Evolutionary conservation across 2,329 filamentous ascomycete species (phyloP).

Genomic region (Cryoendolithus antarcticus): DNA sequence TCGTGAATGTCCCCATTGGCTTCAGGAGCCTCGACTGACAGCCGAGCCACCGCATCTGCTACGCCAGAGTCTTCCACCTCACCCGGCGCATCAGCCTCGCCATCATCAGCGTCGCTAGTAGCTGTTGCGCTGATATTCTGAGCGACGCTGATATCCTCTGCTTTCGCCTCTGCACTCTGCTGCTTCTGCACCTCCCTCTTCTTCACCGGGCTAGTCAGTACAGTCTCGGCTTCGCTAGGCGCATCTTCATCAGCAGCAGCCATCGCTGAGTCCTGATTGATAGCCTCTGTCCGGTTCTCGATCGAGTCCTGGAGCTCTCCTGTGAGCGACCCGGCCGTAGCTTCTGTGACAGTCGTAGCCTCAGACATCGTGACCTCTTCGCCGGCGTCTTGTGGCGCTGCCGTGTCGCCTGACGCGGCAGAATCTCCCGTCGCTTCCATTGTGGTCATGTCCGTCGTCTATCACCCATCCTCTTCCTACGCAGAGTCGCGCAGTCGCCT

Average conservation of each 20-base stretch:
- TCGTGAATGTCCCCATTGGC: conserved; percentile 11
- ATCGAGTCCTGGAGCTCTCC: too few relatives aligned
- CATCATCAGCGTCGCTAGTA: conserved; percentile 17
- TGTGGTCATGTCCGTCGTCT: too few relatives aligned
- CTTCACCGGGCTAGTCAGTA: conserved; percentile 33
- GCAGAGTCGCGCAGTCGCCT: too few relatives aligned
- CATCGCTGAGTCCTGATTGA: too few relatives aligned
- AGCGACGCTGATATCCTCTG: conserved; percentile 13
- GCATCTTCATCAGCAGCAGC: conserved; percentile 21
- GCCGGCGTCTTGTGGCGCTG: too few relatives aligned
- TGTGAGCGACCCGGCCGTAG: too few relatives aligned
- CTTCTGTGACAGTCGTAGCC: too few relatives aligned
- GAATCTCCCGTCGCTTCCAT: too few relatives aligned
- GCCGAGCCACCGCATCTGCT: neutral
- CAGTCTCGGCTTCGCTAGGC: conserved; percentile 39
- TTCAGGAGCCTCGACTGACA: neutral
- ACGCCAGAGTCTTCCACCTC: neutral
- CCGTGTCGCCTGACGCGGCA: too few relatives aligned
- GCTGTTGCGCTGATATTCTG: conserved; percentile 17
- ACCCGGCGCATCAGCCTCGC: conserved; percentile 18
- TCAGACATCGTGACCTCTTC: too few relatives aligned
- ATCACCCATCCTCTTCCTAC: too few relatives aligned
- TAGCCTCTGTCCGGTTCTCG: too few relatives aligned
- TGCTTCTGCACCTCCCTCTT: conserved; percentile 26
- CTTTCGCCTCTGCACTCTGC: conserved; percentile 5